phyloP scores from a whole-genome alignment of 768 basidiomycete genomes.

The Lactarius trivialis region DNA sequence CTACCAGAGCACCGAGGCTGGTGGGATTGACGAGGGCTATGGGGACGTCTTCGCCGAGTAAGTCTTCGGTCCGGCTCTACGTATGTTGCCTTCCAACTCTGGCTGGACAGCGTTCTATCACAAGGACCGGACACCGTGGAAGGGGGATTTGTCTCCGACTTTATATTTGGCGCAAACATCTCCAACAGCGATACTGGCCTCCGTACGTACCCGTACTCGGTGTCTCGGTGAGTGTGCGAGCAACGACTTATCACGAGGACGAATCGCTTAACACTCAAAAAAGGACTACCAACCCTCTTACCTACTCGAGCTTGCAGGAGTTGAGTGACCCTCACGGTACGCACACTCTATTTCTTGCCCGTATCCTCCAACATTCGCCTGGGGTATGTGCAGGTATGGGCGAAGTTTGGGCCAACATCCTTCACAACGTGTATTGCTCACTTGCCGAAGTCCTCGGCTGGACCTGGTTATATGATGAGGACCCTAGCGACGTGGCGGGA shows the following conservation, averaged over 20 bases:
- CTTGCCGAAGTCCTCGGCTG: slow-evolving; percentile 28
- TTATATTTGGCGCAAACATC: slow-evolving; percentile 46
- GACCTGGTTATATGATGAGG: slow-evolving; percentile 33
- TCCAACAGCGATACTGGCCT: slow-evolving; percentile 45
- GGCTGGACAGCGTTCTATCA: slow-evolving; percentile 31
- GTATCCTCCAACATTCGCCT: background rate
- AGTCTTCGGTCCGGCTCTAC: background rate
- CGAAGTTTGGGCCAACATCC: slow-evolving; percentile 48
- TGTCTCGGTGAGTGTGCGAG: slow-evolving; percentile 35
- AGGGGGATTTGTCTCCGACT: slow-evolving; percentile 32
- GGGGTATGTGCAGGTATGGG: slow-evolving; percentile 37
- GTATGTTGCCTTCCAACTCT: background rate
- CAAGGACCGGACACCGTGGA: slow-evolving; percentile 2
- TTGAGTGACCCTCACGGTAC: slow-evolving; percentile 43
- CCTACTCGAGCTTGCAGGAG: slow-evolving; percentile 35
- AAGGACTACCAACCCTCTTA: slow-evolving; percentile 37
- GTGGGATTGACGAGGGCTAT: slow-evolving; percentile 39
- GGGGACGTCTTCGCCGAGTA: slow-evolving; percentile 33
- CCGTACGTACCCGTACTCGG: slow-evolving; percentile 54
- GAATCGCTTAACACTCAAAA: background rate
- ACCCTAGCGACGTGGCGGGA: slow-evolving; percentile 30
- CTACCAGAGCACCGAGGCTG: slow-evolving; percentile 54
- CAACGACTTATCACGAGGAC: slow-evolving; percentile 24
- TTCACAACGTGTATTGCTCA: slow-evolving; percentile 18
- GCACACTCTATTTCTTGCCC: slow-evolving; percentile 4